A percentile compares a stretch with the other conserved stretches of the same genome.
Conservation (phyloP, 2,329 filamentous ascomycete species). For the Claviceps fusiformis region DNA sequence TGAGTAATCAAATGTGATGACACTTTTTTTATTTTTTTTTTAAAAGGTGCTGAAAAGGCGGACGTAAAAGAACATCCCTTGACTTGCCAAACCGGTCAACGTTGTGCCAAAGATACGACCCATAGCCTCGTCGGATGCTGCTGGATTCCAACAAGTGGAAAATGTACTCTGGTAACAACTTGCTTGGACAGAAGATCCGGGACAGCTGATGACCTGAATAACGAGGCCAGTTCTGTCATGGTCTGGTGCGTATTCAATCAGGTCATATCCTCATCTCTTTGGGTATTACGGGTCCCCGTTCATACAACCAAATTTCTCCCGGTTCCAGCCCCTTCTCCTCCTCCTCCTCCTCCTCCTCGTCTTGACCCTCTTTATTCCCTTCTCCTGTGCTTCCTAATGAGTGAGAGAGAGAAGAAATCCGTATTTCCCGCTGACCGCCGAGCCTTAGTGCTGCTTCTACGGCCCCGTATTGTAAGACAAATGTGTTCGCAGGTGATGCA, state of each 20-base stretch:
- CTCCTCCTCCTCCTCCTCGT: no score
- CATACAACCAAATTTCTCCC: not conserved
- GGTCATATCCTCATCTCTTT: not conserved
- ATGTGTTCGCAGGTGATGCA: constrained; percentile 8
- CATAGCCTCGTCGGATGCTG: constrained; percentile 12
- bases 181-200: constrained; percentile 7
- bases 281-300: not conserved
- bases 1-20: not conserved
- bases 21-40: not conserved
- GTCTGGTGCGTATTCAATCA: not conserved
- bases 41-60: not conserved
- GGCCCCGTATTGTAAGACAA: constrained; percentile 12
- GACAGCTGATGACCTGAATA: not conserved
- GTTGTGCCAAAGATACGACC: constrained; percentile 7
- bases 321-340: not conserved
- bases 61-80: constrained; percentile 7
- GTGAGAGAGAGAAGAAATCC: not conserved
- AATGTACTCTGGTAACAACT: constrained; percentile 8
- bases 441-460: constrained; percentile 4
- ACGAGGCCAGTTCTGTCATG: constrained; percentile 2
- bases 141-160: constrained; percentile 5
- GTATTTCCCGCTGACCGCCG: not conserved
- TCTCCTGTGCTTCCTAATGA: not conserved
- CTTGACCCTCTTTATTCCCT: not conserved
- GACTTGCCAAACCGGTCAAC: constrained; percentile 10